Conservation (phyloP, 1,284 basidiomycete genomes). For the Trichosporon faecale region DNA sequence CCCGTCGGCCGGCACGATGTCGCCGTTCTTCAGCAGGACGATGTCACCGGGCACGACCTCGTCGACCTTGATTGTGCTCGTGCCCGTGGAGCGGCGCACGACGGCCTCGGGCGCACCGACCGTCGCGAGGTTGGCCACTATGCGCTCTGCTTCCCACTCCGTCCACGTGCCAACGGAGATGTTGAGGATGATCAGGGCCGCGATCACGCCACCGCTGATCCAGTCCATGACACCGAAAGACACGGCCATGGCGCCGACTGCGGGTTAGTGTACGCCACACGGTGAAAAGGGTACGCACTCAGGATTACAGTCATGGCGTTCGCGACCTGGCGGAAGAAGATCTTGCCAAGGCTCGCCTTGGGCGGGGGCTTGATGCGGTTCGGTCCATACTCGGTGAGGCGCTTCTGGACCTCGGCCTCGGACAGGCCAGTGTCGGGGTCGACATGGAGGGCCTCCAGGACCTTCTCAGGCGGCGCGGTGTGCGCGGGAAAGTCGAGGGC, state of each 20-base stretch:
- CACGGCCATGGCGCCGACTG: slow-evolving; percentile 63
- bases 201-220: slow-evolving; percentile 65
- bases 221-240: slow-evolving; percentile 64
- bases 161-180: slow-evolving; percentile 52
- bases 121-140: slow-evolving; percentile 51
- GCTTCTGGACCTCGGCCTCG: slow-evolving; percentile 30
- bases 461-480: slow-evolving; percentile 36
- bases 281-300: slow-evolving; percentile 29
- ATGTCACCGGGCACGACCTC: slow-evolving; percentile 65
- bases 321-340: slow-evolving; percentile 46
- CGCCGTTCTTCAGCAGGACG: slow-evolving; percentile 59
- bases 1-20: slow-evolving; percentile 63
- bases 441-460: slow-evolving; percentile 41
- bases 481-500: slow-evolving; percentile 29
- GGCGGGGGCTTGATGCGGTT: slow-evolving; percentile 52
- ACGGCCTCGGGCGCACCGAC: slow-evolving; percentile 61
- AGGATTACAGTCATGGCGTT: slow-evolving; percentile 52
- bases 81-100: slow-evolving; percentile 56
- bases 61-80: slow-evolving; percentile 58
- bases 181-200: slow-evolving; percentile 62
- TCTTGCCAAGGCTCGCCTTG: slow-evolving; percentile 41
- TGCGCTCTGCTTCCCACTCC: slow-evolving; percentile 55
- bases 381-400: slow-evolving; percentile 45
- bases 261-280: not conserved
- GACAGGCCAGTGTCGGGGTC: slow-evolving; percentile 39